phyloP scores from a whole-genome alignment of 768 basidiomycete species.

The Auricularia sp. region DNA sequence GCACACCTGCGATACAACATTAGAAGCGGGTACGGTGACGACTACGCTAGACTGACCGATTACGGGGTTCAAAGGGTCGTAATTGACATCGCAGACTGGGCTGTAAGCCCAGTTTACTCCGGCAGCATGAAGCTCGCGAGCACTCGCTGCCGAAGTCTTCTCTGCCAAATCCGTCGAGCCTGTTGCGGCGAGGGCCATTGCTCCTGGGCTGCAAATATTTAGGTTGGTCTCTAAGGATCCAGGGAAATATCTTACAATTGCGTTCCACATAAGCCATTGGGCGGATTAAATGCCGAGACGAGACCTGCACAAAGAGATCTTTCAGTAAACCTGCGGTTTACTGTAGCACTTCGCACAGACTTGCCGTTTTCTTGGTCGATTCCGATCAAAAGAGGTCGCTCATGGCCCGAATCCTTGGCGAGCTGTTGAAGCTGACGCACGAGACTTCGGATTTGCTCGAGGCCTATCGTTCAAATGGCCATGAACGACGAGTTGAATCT shows the following conservation, averaged over 20 bases:
- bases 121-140: slow-evolving; percentile 43
- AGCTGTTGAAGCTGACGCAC: slow-evolving; percentile 42
- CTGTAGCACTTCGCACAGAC: background rate
- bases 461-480: slow-evolving; percentile 25
- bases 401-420: slow-evolving; percentile 49
- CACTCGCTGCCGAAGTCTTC: slow-evolving; percentile 40
- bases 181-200: slow-evolving; percentile 60
- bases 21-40: background rate
- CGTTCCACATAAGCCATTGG: slow-evolving; percentile 34
- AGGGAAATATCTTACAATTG: slow-evolving; percentile 42
- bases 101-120: slow-evolving; percentile 66
- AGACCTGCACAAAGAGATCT: slow-evolving; percentile 32
- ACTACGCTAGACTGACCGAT: slow-evolving; percentile 38
- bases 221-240: background rate
- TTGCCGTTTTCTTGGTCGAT: slow-evolving; percentile 71
- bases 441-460: slow-evolving; percentile 39
- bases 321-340: background rate
- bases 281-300: slow-evolving; percentile 56
- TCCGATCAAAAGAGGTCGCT: slow-evolving; percentile 49
- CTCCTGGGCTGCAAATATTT: slow-evolving; percentile 44
- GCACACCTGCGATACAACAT: slow-evolving; percentile 36
- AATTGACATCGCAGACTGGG: slow-evolving; percentile 65
- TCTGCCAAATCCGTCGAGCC: slow-evolving; percentile 35
- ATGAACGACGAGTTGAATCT: background rate
- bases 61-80: slow-evolving; percentile 58